Evolutionary conservation across 768 basidiomycete species (phyloP).

Genomic region (Russula compacta): DNA sequence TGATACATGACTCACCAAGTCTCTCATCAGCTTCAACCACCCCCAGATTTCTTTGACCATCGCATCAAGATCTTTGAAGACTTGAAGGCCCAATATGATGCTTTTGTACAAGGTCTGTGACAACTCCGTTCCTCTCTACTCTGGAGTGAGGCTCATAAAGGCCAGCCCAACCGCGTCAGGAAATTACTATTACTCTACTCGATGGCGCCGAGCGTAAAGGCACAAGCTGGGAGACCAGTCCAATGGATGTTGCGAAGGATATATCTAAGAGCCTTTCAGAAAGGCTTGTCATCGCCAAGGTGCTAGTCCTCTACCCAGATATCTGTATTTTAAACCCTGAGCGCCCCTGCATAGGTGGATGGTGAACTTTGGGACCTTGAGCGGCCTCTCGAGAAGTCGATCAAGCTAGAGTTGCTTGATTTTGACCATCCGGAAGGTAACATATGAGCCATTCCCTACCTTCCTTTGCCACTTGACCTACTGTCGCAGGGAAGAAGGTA

Average conservation of each 20-base stretch:
- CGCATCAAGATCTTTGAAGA: slow-evolving; percentile 85
- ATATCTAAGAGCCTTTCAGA: slow-evolving; percentile 85
- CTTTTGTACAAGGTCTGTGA: slow-evolving; percentile 58
- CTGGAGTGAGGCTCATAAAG: slow-evolving; percentile 1
- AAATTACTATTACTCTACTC: slow-evolving; percentile 75
- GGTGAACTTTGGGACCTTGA: slow-evolving; percentile 90
- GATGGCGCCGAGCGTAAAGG: slow-evolving; percentile 81
- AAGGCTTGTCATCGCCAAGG: slow-evolving; percentile 88
- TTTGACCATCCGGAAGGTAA: slow-evolving; percentile 87
- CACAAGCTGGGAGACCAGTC: slow-evolving; percentile 90
- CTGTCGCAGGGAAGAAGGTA: slow-evolving; percentile 74
- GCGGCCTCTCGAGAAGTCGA: slow-evolving; percentile 81
- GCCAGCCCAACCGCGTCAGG: slow-evolving; percentile 72
- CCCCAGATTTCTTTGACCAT: slow-evolving; percentile 80
- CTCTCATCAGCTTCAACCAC: slow-evolving; percentile 57
- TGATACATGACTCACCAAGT: slow-evolving; percentile 11
- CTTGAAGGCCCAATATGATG: slow-evolving; percentile 76
- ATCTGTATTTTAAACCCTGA: neutral
- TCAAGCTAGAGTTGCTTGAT: slow-evolving; percentile 76
- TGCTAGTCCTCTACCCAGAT: slow-evolving; percentile 25
- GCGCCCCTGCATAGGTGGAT: slow-evolving; percentile 48
- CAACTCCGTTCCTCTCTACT: neutral
- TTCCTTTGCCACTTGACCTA: neutral
- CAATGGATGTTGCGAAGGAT: slow-evolving; percentile 83
- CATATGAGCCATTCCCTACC: slow-evolving; percentile 1